Conservation (phyloP, 2,329 filamentous ascomycete genomes). For the Aspergillus pseudoterreus region DNA sequence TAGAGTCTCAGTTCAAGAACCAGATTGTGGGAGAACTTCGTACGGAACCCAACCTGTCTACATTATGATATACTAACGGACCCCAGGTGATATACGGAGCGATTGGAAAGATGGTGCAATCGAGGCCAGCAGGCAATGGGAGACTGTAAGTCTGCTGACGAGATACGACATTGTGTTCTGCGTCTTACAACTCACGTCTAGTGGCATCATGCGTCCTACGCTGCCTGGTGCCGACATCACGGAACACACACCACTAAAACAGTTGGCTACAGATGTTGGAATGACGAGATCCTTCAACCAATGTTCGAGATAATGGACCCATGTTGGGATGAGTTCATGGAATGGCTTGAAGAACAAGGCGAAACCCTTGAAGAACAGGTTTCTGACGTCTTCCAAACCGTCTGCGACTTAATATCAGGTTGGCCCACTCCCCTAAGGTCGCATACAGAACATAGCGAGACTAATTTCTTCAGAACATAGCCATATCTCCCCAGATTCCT, state of each 20-base stretch:
- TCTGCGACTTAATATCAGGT: neutral
- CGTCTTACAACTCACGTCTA: neutral
- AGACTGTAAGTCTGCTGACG: conserved; percentile 5
- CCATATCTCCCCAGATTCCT: neutral
- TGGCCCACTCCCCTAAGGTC: neutral
- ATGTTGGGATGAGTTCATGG: neutral
- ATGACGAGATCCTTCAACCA: conserved; percentile 10
- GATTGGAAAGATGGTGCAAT: conserved; percentile 9
- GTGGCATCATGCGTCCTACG: conserved; percentile 11
- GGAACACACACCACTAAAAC: conserved; percentile 5
- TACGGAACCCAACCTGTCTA: conserved; percentile 2
- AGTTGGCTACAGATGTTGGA: conserved; percentile 9
- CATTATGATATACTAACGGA: neutral
- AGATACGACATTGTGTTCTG: neutral
- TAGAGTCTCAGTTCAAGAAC: conserved; percentile 3
- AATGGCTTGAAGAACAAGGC: neutral
- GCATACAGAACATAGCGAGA: neutral
- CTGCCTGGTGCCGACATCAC: conserved; percentile 15
- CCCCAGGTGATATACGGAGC: conserved; percentile 1
- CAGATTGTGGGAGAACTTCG: conserved; percentile 3
- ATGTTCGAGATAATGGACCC: neutral
- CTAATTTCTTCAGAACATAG: conserved; percentile 1
- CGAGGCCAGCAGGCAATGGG: conserved; percentile 8
- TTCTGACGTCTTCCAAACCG: neutral
- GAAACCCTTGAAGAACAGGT: neutral